Conservation (phyloP, 441 rosid genomes). For the Croton laevigatus region DNA sequence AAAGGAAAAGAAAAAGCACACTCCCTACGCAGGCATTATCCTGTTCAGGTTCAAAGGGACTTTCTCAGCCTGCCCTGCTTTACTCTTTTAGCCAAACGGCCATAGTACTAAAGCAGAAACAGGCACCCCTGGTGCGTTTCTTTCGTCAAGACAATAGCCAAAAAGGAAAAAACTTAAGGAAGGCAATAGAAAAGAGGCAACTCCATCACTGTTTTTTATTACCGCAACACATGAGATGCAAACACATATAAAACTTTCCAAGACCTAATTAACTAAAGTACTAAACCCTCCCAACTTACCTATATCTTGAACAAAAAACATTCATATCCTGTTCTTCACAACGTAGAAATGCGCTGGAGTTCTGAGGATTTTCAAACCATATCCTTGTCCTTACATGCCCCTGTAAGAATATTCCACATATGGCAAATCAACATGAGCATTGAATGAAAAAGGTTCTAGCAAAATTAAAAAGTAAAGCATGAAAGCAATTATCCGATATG, state of each 20-base stretch:
- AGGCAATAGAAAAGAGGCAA: no score
- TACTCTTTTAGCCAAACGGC: slow-evolving; percentile 29
- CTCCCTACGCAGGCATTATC: slow-evolving; percentile 99
- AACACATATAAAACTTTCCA: slow-evolving; percentile 29
- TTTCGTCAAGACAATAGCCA: slow-evolving; percentile 11
- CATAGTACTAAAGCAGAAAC: slow-evolving; percentile 41
- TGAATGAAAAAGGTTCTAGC: not conserved
- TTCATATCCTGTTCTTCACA: slow-evolving; percentile 19
- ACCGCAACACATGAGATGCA: slow-evolving; percentile 20
- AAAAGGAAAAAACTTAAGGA: not conserved
- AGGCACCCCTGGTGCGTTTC: slow-evolving; percentile 99
- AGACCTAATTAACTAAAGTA: slow-evolving; percentile 19
- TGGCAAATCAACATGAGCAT: not conserved
- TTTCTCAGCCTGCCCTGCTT: slow-evolving; percentile 89
- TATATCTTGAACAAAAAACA: slow-evolving; percentile 28
- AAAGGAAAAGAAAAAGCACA: slow-evolving; percentile 54
- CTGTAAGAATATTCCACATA: slow-evolving; percentile 27
- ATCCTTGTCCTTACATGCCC: slow-evolving; percentile 21
- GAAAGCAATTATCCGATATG: not conserved
- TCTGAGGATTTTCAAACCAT: slow-evolving; percentile 1
- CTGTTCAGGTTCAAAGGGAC: slow-evolving; percentile 99
- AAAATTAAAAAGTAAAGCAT: not conserved
- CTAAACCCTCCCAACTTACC: slow-evolving; percentile 52
- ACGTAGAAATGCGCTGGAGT: slow-evolving; percentile 25
- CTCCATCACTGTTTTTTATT: slow-evolving; percentile 27